Conservation (phyloP, 2,329 filamentous ascomycete species). For the Epichloe typhina region DNA sequence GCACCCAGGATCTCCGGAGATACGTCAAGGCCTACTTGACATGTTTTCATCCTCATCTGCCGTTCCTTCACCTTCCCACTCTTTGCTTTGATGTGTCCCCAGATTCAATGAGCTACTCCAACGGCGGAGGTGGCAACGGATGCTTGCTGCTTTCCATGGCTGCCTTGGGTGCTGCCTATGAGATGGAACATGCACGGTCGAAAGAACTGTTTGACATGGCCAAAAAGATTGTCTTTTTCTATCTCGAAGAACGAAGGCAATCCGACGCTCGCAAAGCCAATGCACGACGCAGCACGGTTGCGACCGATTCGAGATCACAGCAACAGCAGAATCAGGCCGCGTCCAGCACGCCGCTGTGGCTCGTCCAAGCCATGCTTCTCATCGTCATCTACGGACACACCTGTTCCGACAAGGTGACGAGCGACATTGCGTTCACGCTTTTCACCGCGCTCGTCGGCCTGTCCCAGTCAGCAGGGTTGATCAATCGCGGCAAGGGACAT, state of each 20-base stretch:
- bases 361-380: conserved; percentile 92
- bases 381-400: conserved; percentile 95
- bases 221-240: conserved; percentile 89
- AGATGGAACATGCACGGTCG: conserved; percentile 66
- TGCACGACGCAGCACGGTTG: conserved; percentile 37
- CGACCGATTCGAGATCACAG: conserved; percentile 33
- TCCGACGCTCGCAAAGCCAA: conserved; percentile 61
- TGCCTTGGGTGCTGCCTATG: conserved; percentile 71
- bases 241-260: conserved; percentile 81
- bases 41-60: conserved; percentile 87
- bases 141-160: conserved; percentile 77
- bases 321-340: conserved; percentile 49
- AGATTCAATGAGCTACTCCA: conserved; percentile 46
- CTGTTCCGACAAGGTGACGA: conserved; percentile 79
- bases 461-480: conserved; percentile 72
- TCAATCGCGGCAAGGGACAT: conserved; percentile 20
- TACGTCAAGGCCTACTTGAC: conserved; percentile 83
- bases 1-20: conserved; percentile 73
- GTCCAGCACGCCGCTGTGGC: conserved; percentile 63
- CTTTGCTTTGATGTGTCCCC: conserved; percentile 76
- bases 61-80: conserved; percentile 87
- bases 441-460: conserved; percentile 84
- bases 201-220: conserved; percentile 82
- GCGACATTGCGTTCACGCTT: conserved; percentile 85
- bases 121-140: conserved; percentile 62